Conservation (phyloP, 1,284 basidiomycete species). For the Microbotryum saponariae region DNA sequence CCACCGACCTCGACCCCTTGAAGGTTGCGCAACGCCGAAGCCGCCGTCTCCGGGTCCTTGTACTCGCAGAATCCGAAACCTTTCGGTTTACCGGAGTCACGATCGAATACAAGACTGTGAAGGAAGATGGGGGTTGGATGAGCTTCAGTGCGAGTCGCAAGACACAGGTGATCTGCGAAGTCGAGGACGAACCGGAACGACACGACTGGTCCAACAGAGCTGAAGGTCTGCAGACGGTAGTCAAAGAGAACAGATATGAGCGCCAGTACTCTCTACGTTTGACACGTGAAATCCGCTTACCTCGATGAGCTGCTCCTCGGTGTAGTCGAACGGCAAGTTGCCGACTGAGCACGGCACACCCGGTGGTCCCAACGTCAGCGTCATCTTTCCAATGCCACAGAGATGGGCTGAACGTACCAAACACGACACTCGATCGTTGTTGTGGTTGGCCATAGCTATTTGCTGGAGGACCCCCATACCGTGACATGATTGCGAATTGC, state of each 20-base stretch:
- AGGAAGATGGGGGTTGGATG: neutral
- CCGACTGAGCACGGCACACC: slow-evolving; percentile 16
- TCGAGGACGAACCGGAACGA: slow-evolving; percentile 60
- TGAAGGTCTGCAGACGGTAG: slow-evolving; percentile 52
- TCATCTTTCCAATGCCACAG: neutral
- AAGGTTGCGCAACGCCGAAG: slow-evolving; percentile 75
- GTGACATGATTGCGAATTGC: no score
- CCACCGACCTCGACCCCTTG: slow-evolving; percentile 71
- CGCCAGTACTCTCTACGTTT: neutral
- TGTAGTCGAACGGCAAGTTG: slow-evolving; percentile 31
- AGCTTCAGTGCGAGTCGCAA: neutral
- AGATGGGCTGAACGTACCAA: neutral
- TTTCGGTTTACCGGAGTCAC: slow-evolving; percentile 88
- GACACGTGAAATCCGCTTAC: neutral
- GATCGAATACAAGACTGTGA: slow-evolving; percentile 82
- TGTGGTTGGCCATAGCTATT: neutral
- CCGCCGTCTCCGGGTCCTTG: slow-evolving; percentile 77
- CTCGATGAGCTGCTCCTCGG: slow-evolving; percentile 31
- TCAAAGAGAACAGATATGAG: neutral
- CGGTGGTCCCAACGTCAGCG: neutral
- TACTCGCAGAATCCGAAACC: slow-evolving; percentile 58
- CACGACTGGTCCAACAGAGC: slow-evolving; percentile 73
- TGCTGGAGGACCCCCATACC: neutral
- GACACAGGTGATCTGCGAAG: neutral
- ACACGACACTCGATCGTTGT: slow-evolving; percentile 5